These are phyloP conservation scores for Coemansia sp. DNA, from an alignment of 192 early-diverging fungal genomes.

Conservation along the genomic window DNA sequence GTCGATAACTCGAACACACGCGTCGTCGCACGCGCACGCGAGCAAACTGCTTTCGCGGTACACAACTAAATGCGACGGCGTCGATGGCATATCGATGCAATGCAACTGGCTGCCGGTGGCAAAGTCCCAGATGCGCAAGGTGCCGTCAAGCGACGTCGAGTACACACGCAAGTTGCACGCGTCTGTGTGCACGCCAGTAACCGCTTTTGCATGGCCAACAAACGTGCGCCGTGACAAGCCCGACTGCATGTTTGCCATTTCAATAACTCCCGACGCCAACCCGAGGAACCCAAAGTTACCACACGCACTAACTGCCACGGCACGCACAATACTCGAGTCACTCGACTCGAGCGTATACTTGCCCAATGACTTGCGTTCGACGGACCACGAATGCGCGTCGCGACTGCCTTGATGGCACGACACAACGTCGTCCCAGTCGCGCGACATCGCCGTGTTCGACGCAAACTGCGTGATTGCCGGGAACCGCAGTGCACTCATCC, in stretches of 20 bases:
- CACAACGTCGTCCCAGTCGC: conserved; percentile 91
- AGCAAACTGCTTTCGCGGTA: conserved; percentile 75
- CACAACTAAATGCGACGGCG: conserved; percentile 62
- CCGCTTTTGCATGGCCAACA: conserved; percentile 70
- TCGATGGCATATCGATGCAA: conserved; percentile 65
- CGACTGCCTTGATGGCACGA: conserved; percentile 79
- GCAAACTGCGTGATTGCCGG: conserved; percentile 76
- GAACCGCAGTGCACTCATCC: conserved; percentile 60
- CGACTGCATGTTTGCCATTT: conserved; percentile 96
- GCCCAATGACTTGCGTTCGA: conserved; percentile 73
- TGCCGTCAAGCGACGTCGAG: conserved; percentile 77
- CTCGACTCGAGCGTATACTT: conserved; percentile 62
- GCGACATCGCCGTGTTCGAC: conserved; percentile 55
- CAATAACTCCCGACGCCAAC: conserved; percentile 69
- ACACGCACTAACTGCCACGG: conserved; percentile 77
- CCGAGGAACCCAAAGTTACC: conserved; percentile 95
- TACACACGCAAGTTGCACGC: conserved; percentile 70
- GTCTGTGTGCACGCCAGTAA: conserved; percentile 80
- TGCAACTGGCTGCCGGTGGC: conserved; percentile 61
- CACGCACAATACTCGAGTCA: conserved; percentile 45
- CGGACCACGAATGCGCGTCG: conserved; percentile 79
- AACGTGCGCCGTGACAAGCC: conserved; percentile 76
- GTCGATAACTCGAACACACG: conserved; percentile 86
- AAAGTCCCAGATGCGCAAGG: conserved; percentile 81
- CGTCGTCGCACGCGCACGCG: conserved; percentile 83